Percentiles rank a stretch among this genome's conserved stretches.
Conservation (phyloP, 164 flowering plant species). For the Magnolia kwangsiensis region DNA sequence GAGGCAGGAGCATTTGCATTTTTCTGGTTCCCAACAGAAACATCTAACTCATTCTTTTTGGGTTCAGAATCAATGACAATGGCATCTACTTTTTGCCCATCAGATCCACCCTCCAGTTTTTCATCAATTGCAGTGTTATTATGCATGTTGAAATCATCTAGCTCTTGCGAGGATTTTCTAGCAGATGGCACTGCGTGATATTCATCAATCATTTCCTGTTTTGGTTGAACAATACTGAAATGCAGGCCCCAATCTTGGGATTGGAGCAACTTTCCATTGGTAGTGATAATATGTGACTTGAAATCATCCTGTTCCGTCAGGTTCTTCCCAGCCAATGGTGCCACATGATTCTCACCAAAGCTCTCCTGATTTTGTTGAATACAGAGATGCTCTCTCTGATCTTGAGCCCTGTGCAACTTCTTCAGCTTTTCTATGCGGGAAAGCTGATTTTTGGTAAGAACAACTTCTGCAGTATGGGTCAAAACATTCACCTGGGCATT, state of each 20-base stretch:
- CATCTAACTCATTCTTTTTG: background rate
- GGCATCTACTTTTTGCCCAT: background rate
- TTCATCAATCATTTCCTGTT: conserved; percentile 1
- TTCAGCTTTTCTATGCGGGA: conserved; percentile 29
- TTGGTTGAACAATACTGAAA: conserved; percentile 7
- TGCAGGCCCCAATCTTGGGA: too few species aligned
- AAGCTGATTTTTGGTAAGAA: conserved; percentile 13
- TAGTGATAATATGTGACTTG: background rate
- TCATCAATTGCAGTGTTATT: background rate
- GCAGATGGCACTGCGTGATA: background rate
- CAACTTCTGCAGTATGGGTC: conserved; percentile 57
- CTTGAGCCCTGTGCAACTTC: conserved; percentile 35
- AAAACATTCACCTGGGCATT: conserved; percentile 58
- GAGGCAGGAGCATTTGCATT: background rate
- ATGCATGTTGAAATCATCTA: background rate
- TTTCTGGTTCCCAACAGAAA: background rate
- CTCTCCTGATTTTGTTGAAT: background rate
- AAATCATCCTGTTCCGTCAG: background rate
- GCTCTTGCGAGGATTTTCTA: background rate
- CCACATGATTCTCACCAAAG: background rate
- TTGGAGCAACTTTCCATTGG: background rate
- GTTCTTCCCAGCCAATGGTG: background rate
- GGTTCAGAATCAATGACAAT: background rate
- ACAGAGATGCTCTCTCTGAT: conserved; percentile 29
- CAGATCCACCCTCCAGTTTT: background rate